Percentiles rank a stretch among this genome's conserved stretches.
phyloP scores from a whole-genome alignment of 2,329 filamentous ascomycete genomes.

The Aureobasidium sp. region DNA sequence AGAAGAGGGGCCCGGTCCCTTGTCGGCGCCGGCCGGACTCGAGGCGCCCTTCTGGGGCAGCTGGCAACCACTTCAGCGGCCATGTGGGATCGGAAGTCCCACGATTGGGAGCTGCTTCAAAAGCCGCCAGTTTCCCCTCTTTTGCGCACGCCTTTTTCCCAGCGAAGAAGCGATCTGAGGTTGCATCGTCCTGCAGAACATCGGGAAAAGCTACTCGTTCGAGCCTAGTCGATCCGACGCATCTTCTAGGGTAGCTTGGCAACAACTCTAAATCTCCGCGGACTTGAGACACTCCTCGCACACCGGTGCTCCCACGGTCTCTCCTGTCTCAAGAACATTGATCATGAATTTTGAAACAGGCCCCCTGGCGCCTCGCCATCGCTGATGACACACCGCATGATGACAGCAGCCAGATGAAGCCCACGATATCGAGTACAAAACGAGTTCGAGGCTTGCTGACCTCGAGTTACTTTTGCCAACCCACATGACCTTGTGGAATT shows the following conservation, averaged over 20 bases:
- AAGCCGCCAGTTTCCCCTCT: constrained; percentile 1
- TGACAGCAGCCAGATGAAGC: neutral
- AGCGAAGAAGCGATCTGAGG: neutral
- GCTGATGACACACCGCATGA: neutral
- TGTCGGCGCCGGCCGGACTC: constrained; percentile 3
- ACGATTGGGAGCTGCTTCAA: constrained; percentile 7
- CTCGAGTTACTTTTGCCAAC: neutral
- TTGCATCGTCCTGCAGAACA: constrained; percentile 9
- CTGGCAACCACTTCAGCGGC: constrained; percentile 1
- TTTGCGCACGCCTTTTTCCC: neutral
- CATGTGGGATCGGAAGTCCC: neutral
- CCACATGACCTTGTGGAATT: neutral
- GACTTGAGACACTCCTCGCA: constrained; percentile 1
- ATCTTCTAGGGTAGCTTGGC: constrained; percentile 11
- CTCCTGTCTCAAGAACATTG: neutral
- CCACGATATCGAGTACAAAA: neutral
- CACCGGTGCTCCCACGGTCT: neutral
- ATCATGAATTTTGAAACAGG: neutral
- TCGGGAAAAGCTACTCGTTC: constrained; percentile 3
- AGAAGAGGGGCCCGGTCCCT: neutral
- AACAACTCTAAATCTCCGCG: constrained; percentile 15
- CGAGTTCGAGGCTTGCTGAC: neutral
- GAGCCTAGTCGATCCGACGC: neutral
- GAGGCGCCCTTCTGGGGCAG: neutral
- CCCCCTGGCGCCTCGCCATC: neutral